phyloP scores from a whole-genome alignment of 306 rosid species.

The Quercus agrifolia region DNA sequence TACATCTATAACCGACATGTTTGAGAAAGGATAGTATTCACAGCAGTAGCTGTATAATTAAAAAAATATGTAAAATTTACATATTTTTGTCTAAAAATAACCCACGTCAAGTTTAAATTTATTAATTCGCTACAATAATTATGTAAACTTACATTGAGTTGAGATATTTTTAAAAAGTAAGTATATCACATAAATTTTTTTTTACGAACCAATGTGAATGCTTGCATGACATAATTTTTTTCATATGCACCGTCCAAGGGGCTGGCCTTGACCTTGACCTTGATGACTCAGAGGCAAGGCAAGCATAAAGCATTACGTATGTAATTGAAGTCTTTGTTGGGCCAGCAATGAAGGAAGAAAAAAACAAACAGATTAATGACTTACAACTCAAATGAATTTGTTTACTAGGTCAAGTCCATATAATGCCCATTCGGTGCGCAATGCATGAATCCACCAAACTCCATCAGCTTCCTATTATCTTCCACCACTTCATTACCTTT shows the following conservation, averaged over 20 bases:
- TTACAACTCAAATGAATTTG: not conserved
- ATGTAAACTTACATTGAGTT: accelerated
- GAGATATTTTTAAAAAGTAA: too few species aligned
- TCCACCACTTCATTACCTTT: not conserved
- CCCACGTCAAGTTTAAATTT: too few species aligned
- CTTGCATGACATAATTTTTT: too few species aligned
- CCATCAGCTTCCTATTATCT: not conserved
- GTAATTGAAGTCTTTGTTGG: not conserved
- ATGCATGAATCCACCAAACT: not conserved
- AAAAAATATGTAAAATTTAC: too few species aligned
- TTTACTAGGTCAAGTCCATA: not conserved
- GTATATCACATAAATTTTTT: too few species aligned
- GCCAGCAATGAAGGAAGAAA: not conserved
- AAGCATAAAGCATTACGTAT: not conserved
- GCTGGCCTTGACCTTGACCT: not conserved
- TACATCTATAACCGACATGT: too few species aligned
- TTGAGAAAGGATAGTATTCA: too few species aligned
- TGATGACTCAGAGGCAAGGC: not conserved
- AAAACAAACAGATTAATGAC: not conserved
- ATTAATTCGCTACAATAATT: too few species aligned
- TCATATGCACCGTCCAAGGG: not conserved
- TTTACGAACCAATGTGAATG: too few species aligned
- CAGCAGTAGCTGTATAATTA: too few species aligned
- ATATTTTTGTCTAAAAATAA: too few species aligned
- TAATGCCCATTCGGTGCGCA: not conserved